Evolutionary conservation across 768 basidiomycete species (phyloP).

Genomic region (Phanerochaete sordida): DNA sequence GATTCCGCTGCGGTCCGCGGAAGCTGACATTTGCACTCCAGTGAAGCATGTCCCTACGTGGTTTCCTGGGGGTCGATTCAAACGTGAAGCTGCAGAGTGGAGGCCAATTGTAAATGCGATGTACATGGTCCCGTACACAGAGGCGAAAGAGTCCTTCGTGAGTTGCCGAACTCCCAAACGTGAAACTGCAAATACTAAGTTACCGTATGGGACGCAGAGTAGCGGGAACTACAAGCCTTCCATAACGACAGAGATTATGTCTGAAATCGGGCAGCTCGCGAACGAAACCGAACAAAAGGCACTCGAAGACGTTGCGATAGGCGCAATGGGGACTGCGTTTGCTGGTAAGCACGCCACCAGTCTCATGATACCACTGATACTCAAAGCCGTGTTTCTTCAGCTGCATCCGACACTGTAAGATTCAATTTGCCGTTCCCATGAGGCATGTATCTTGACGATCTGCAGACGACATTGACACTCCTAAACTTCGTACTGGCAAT

Average conservation of each 20-base stretch:
- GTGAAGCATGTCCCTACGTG: conserved; percentile 17
- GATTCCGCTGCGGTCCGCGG: too few species aligned
- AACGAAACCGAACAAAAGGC: too few species aligned
- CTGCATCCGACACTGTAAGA: background rate
- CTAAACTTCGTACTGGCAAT: conserved; percentile 21
- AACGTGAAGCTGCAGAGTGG: conserved; percentile 10
- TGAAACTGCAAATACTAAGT: background rate
- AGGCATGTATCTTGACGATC: background rate
- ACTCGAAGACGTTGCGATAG: background rate
- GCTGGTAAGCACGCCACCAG: background rate
- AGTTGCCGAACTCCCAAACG: background rate
- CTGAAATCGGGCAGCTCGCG: background rate
- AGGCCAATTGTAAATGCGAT: background rate
- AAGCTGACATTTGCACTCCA: background rate
- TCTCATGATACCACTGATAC: background rate
- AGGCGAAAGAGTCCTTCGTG: conserved; percentile 8
- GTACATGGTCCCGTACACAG: conserved; percentile 8
- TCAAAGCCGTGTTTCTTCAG: background rate
- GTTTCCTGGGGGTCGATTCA: conserved; percentile 20
- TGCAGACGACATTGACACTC: background rate
- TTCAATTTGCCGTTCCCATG: background rate
- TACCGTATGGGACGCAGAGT: background rate
- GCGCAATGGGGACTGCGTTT: background rate
- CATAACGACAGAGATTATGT: background rate
- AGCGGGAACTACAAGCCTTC: background rate